Evolutionary conservation across 495 filamentous ascomycete genomes (phyloP).

Genomic region (Choiromyces venosus): DNA sequence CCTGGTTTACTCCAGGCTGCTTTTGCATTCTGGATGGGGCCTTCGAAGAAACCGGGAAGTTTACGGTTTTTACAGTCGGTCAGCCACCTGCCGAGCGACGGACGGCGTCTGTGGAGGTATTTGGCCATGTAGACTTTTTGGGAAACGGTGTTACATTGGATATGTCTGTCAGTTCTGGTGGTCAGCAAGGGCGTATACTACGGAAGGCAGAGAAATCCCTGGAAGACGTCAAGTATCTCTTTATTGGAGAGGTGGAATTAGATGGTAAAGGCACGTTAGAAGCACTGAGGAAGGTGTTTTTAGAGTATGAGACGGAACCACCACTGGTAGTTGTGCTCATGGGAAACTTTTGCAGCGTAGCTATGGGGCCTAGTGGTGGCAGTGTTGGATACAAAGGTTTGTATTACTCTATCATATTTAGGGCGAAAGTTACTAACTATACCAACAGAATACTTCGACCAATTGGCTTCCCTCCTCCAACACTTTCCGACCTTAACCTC

Average conservation of each 20-base stretch:
- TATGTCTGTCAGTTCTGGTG: constrained; percentile 54
- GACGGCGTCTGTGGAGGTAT: constrained; percentile 70
- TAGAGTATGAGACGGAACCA: constrained; percentile 61
- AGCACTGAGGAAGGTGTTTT: constrained; percentile 69
- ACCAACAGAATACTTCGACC: constrained; percentile 85
- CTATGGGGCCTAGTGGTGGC: constrained; percentile 63
- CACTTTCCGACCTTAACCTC: constrained; percentile 82
- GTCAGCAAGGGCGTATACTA: constrained; percentile 81
- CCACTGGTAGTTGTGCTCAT: constrained; percentile 74
- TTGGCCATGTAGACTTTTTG: constrained; percentile 95
- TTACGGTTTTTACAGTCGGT: constrained; percentile 81
- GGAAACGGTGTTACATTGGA: constrained; percentile 48
- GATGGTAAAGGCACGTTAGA: constrained; percentile 71
- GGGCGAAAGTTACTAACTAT: constrained; percentile 44
- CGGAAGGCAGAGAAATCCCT: constrained; percentile 58
- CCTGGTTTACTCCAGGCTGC: constrained; percentile 91
- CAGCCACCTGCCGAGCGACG: constrained; percentile 86
- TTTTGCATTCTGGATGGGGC: constrained; percentile 88
- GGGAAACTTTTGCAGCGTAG: constrained; percentile 75
- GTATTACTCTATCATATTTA: not conserved
- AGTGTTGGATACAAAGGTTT: constrained; percentile 45
- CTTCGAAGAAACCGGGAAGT: constrained; percentile 89
- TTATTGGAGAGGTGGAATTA: constrained; percentile 77
- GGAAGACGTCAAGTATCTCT: constrained; percentile 53
- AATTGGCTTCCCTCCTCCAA: constrained; percentile 70